phyloP scores from a whole-genome alignment of 306 rosid species.

The Crotalaria pallida region DNA sequence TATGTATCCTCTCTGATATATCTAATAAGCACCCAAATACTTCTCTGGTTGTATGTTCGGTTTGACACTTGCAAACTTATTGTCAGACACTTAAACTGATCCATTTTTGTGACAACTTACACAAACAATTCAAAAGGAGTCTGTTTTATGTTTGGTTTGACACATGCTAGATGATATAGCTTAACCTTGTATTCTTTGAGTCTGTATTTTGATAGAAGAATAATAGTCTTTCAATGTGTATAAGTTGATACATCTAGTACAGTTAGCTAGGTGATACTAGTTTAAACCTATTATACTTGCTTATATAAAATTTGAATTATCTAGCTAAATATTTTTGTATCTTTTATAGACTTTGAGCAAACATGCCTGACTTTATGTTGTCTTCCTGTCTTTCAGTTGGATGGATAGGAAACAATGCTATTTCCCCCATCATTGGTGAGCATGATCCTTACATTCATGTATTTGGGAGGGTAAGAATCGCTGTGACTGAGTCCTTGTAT shows the following conservation, averaged over 20 bases:
- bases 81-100: not conserved
- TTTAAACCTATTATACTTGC: not conserved
- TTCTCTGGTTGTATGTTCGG: not conserved
- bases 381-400: constrained; percentile 63
- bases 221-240: not conserved
- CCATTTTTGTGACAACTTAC: not conserved
- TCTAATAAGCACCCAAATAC: not conserved
- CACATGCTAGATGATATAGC: not conserved
- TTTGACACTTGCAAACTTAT: not conserved
- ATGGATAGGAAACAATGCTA: constrained; percentile 92
- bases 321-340: not conserved
- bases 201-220: not conserved
- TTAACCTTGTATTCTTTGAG: not conserved
- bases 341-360: not conserved
- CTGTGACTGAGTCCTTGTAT: constrained; percentile 5
- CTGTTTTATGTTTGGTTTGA: not conserved
- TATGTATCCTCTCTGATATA: not conserved
- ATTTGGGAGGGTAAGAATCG: constrained; percentile 65
- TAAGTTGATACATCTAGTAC: not conserved
- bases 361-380: constrained; percentile 19
- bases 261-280: not conserved
- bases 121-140: not conserved
- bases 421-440: constrained; percentile 82
- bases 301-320: not conserved
- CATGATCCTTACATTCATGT: constrained; percentile 77